A percentile compares a stretch with the other conserved stretches of the same genome.
phyloP scores from a whole-genome alignment of 805 yeast species.

The Wickerhamiella kurtzmanii region DNA sequence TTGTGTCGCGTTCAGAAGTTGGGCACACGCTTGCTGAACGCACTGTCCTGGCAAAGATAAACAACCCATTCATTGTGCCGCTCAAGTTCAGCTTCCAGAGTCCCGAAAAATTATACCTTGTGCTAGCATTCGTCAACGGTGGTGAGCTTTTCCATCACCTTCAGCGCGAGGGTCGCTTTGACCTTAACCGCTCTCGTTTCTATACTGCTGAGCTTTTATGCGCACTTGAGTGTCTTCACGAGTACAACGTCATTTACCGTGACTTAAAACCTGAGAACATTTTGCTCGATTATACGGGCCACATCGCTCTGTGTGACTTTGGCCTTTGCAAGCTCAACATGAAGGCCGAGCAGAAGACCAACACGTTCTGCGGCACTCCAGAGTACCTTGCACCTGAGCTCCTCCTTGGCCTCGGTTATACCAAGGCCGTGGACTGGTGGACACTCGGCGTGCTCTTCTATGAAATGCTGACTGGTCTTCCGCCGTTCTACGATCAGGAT shows the following conservation, averaged over 20 bases:
- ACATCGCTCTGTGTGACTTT: conserved; percentile 93
- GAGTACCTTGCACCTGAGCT: conserved; percentile 95
- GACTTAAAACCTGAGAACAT: conserved; percentile 96
- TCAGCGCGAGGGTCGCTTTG: conserved; percentile 81
- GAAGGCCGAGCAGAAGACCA: conserved; percentile 72
- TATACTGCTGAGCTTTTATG: conserved; percentile 89
- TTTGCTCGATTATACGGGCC: conserved; percentile 88
- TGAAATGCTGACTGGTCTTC: conserved; percentile 94
- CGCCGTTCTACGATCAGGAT: conserved; percentile 94
- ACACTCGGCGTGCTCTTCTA: conserved; percentile 85
- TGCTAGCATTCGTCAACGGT: conserved; percentile 86
- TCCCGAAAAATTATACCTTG: conserved; percentile 88
- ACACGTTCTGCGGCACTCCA: conserved; percentile 96
- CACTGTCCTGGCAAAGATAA: conserved; percentile 83
- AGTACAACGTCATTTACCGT: conserved; percentile 82
- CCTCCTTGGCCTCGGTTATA: conserved; percentile 81
- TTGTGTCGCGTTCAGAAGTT: conserved; percentile 87
- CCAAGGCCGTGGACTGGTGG: conserved; percentile 98
- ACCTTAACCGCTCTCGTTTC: conserved; percentile 77
- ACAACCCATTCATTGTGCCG: conserved; percentile 92
- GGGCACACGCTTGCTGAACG: conserved; percentile 94
- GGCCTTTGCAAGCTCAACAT: conserved; percentile 93
- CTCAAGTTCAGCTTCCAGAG: conserved; percentile 90
- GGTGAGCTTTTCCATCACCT: conserved; percentile 93
- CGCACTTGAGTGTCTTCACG: conserved; percentile 85